These are phyloP conservation scores for Arachis monticola DNA, from an alignment of 331 rosid genomes.

Conservation along the genomic window DNA sequence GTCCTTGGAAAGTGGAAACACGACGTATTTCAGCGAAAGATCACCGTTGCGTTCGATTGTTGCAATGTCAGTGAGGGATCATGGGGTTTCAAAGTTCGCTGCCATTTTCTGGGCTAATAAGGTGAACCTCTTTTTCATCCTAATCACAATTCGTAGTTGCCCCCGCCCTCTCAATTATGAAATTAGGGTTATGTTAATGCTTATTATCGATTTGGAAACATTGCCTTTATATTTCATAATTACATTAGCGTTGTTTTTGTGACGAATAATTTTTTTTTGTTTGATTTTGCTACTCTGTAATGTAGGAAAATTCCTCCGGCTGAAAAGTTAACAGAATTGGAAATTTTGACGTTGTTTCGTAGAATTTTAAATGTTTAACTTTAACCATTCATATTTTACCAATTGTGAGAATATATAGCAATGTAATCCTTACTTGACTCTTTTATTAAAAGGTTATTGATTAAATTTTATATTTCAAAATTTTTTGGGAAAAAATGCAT, in stretches of 20 bases:
- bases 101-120: conserved; percentile 66
- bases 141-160: background rate
- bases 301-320: background rate
- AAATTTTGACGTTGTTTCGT: background rate
- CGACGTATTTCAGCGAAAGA: background rate
- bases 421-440: too few species aligned
- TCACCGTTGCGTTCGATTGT: background rate
- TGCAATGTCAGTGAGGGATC: background rate
- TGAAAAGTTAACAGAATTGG: background rate
- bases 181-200: background rate
- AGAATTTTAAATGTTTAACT: background rate
- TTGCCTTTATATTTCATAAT: background rate
- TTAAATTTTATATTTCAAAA: too few species aligned
- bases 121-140: conserved; percentile 35
- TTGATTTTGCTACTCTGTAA: background rate
- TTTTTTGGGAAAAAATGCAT: too few species aligned
- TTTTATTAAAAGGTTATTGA: too few species aligned
- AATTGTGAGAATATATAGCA: too few species aligned
- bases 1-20: too few species aligned
- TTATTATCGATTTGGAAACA: background rate
- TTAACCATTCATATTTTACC: too few species aligned
- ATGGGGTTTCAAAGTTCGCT: conserved; percentile 59
- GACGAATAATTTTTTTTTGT: background rate
- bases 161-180: background rate
- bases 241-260: background rate